A percentile compares a stretch with the other conserved stretches of the same genome.
These are phyloP conservation scores for Camellia japonica DNA, from an alignment of 148 eudicot genomes.

Conservation along the genomic window DNA sequence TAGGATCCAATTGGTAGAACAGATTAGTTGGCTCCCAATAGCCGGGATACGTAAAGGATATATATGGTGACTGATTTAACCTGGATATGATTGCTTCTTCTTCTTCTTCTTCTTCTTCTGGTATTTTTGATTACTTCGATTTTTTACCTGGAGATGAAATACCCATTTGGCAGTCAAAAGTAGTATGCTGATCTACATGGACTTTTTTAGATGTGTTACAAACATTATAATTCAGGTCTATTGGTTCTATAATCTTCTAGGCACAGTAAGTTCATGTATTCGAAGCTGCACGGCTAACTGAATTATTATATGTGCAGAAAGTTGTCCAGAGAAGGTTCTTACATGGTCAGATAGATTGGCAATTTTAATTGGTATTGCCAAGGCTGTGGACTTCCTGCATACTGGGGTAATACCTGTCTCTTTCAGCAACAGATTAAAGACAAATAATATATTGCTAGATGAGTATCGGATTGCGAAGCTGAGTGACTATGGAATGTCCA, in stretches of 20 bases:
- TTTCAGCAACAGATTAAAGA: slow-evolving; percentile 46
- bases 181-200: neutral
- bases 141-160: neutral
- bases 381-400: slow-evolving; percentile 70
- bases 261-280: neutral
- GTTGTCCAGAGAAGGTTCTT: slow-evolving; percentile 37
- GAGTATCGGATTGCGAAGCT: slow-evolving; percentile 67
- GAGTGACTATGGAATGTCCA: slow-evolving; percentile 69
- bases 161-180: neutral
- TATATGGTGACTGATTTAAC: neutral
- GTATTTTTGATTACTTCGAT: neutral
- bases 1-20: neutral
- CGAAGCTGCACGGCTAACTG: neutral
- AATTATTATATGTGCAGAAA: slow-evolving; percentile 33
- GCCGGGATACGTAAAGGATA: neutral
- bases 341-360: slow-evolving; percentile 71
- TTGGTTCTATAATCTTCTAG: neutral
- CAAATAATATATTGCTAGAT: slow-evolving; percentile 60
- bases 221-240: neutral
- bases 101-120: neutral
- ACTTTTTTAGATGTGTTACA: neutral
- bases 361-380: slow-evolving; percentile 60
- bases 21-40: neutral
- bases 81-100: neutral
- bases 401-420: slow-evolving; percentile 54